These are phyloP conservation scores for Termitomyces sp. DNA, from an alignment of 768 basidiomycete species.

Conservation along the genomic window DNA sequence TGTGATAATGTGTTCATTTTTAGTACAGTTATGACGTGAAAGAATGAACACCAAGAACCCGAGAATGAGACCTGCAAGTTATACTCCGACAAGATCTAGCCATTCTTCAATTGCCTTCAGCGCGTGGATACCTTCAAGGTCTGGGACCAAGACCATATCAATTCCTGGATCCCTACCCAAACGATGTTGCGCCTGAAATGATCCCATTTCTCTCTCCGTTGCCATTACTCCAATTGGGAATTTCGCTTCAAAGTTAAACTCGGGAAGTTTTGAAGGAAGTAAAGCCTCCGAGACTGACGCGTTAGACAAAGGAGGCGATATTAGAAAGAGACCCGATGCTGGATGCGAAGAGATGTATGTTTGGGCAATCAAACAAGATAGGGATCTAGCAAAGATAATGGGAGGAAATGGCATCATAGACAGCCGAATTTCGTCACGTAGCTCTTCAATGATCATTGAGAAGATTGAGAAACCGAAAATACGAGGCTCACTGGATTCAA, in stretches of 20 bases:
- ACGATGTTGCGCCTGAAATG: constrained; percentile 32
- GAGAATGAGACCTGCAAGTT: constrained; percentile 5
- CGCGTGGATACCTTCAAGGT: constrained; percentile 31
- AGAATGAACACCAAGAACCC: neutral
- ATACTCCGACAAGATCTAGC: constrained; percentile 54
- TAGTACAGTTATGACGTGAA: neutral
- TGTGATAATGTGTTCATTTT: neutral
- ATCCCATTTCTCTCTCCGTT: constrained; percentile 25
- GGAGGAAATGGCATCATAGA: constrained; percentile 51
- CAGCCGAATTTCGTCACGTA: constrained; percentile 36
- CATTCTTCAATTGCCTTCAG: constrained; percentile 42
- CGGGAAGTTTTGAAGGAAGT: constrained; percentile 33
- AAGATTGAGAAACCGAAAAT: neutral
- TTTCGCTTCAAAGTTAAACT: constrained; percentile 57
- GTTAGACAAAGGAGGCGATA: constrained; percentile 48
- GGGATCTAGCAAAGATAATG: constrained; percentile 45
- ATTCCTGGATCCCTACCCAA: constrained; percentile 36
- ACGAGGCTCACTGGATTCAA: constrained; percentile 32
- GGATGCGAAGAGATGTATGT: constrained; percentile 67
- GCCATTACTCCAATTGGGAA: constrained; percentile 57
- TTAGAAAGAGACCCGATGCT: constrained; percentile 55
- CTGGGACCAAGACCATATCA: constrained; percentile 29
- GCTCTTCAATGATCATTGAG: constrained; percentile 24
- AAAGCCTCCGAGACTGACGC: constrained; percentile 20
- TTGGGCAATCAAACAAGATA: constrained; percentile 54